Conservation (phyloP, 805 yeast genomes). For the Candida glaebosa region DNA sequence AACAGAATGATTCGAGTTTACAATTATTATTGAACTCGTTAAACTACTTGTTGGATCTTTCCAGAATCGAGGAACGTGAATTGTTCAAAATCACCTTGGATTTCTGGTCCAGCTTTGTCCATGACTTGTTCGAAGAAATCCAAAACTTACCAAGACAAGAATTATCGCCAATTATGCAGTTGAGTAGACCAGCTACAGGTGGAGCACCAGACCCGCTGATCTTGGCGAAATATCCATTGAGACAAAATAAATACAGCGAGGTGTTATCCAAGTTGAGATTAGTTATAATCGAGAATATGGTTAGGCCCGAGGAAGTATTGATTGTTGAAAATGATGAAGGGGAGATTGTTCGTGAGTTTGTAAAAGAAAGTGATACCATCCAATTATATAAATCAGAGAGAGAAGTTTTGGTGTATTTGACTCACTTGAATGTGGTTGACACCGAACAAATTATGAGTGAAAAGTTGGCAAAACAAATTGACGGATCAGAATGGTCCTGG, state of each 20-base stretch:
- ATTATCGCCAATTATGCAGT: conserved; percentile 72
- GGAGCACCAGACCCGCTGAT: conserved; percentile 87
- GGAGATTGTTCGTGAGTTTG: conserved; percentile 96
- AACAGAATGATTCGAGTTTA: conserved; percentile 52
- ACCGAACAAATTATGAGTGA: conserved; percentile 92
- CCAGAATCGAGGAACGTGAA: conserved; percentile 93
- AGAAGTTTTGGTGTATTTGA: conserved; percentile 89
- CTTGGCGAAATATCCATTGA: conserved; percentile 73
- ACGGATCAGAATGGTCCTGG: conserved; percentile 99
- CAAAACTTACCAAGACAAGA: conserved; percentile 73
- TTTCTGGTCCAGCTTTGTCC: conserved; percentile 89
- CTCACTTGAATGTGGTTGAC: conserved; percentile 92
- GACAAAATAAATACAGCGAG: conserved; percentile 80
- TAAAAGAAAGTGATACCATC: conserved; percentile 94
- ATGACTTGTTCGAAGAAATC: conserved; percentile 77
- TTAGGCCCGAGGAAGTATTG: conserved; percentile 95
- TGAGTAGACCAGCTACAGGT: conserved; percentile 52
- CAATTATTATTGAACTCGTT: conserved; percentile 70
- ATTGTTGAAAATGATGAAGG: conserved; percentile 98
- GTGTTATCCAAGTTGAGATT: conserved; percentile 79
- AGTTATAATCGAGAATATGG: conserved; percentile 97
- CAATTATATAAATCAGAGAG: conserved; percentile 93
- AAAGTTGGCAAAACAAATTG: conserved; percentile 87
- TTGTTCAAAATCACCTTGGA: conserved; percentile 93
- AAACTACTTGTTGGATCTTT: conserved; percentile 75